These are phyloP conservation scores for Sonneratia caseolaris DNA, from an alignment of 345 rosid species.

Conservation along the genomic window DNA sequence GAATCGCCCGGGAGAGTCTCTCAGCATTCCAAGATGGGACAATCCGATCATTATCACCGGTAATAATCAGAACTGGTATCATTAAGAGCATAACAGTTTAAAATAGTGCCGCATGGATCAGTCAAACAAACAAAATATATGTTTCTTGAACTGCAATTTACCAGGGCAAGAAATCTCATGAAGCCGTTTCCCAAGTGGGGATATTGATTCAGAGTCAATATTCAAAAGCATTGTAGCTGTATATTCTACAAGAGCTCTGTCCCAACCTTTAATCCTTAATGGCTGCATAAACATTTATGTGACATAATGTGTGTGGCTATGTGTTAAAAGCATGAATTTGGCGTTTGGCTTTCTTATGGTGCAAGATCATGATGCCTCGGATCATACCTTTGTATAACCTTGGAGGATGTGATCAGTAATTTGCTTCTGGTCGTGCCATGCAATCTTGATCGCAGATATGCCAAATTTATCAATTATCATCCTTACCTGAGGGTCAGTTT, in stretches of 20 bases:
- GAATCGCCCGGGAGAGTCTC: slow-evolving; percentile 58
- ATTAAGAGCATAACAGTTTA: neutral
- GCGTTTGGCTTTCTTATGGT: neutral
- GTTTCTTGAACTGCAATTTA: slow-evolving; percentile 14
- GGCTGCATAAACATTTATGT: slow-evolving; percentile 27
- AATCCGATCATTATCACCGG: slow-evolving; percentile 73
- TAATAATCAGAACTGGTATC: slow-evolving; percentile 50
- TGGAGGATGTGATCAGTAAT: slow-evolving; percentile 40
- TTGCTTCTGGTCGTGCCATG: slow-evolving; percentile 62
- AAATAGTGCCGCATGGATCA: neutral
- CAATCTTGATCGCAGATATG: slow-evolving; percentile 47
- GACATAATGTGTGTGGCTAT: neutral
- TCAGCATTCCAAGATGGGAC: slow-evolving; percentile 89
- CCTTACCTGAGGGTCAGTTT: slow-evolving; percentile 40
- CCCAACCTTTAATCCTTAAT: slow-evolving; percentile 63
- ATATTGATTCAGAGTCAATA: slow-evolving; percentile 30
- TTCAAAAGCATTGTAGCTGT: slow-evolving; percentile 49
- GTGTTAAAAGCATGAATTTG: neutral
- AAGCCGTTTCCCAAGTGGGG: slow-evolving; percentile 41
- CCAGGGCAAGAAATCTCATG: slow-evolving; percentile 67
- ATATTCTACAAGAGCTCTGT: slow-evolving; percentile 67
- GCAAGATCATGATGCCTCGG: neutral
- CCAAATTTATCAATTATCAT: slow-evolving; percentile 63
- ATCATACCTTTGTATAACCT: slow-evolving; percentile 79
- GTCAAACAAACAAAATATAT: neutral